Evolutionary conservation across 2,329 filamentous ascomycete species (phyloP), one percentile per base, ranked within the genome.

Genomic region (Pseudocercospora fuligena): DNA sequence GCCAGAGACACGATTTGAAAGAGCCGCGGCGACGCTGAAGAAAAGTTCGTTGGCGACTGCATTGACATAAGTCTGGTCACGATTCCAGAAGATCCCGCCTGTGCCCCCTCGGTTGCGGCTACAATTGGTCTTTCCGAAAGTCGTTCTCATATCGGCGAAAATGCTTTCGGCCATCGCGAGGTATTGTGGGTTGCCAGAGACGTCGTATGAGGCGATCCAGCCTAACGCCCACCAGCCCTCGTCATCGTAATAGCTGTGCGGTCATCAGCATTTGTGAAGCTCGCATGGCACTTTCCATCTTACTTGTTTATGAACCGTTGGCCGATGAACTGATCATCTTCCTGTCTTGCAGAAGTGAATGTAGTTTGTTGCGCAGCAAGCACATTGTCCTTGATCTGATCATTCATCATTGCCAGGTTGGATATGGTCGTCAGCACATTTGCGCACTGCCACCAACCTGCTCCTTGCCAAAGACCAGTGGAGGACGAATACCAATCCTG

Each of bases 31-130:
- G 0, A 84, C 79, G 2, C 80, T 81, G 1, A 88, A 75, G 72
- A 86, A 88, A 2, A 88, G 81, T 67, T 85, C 84, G 63, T 87
- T 88, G 0, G 84, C 80, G 29, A 88, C 85, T 0, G 85, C 84
- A 66, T 84, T 85, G 53, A 82, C 78, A 66, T 84, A 83, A 1
- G 76, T 76, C 25, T 81, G 76, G 1, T 76, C 70, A 60, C 80
- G 78, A 63, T 80, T 80, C 81, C 83, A 85, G 72, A 79, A 85
- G 8, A 86, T 78, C 2, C 85, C 84, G 36, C 61, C 65, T 19
- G 49, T 46, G 6, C 51, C 33, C 14, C 51, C 40, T 14, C 56
- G 29, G 16, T 46, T 63, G 3, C 29, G 49, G 21, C 57, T 61
- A 33, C 79, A 79, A 23, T 80, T 81, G 2, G 75, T 77, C 0